Base-by-base conservation (phyloP, 2,329 filamentous ascomycete genomes). In the Apiospora aurea region DNA sequence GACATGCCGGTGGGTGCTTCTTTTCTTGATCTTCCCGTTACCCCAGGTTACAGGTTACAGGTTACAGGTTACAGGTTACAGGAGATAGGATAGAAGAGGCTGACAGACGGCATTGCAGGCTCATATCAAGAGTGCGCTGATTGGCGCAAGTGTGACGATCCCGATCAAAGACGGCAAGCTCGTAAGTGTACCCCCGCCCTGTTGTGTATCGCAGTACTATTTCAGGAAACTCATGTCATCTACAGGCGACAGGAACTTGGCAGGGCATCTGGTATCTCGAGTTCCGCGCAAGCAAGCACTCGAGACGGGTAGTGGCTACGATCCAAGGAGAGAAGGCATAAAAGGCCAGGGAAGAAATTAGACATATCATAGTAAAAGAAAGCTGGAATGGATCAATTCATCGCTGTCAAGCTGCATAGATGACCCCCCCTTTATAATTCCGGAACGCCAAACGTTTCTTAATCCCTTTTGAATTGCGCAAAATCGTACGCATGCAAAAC, bases 241-340 rank as follows among this genome's bases (percentile, higher is more conserved):
- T 74, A 64, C 70, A 89, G 87, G 87, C 87, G 29, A 89, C 88
- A 16, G 91, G 91, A 29, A 92, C 90, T 4, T 96, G 93, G 94
- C 94, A 96, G 78, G 90, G 96, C 0, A 96, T 98, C 73, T 98
- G 94, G 93, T 97, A 97, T 82, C 84, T 98, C 75, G 96, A 98
- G 83, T 98, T 98, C 81, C 88, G 96, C 71, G 88, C 87, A 13
- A 85, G 85, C 76, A 94, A 90, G 82, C 95, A 98, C 82, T 87
- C 90, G 75, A 89, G 96, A 78, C 93, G 91, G 80, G 89, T 98
- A 16, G 92, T 99, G 74, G 96, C 96, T 70, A 98, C 96, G 1
- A 97, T 98, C 74, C 95, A 98, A 82, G 96, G 96, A 61, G 93
- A 98, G 85, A 91, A 91, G 81, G 84, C 84, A 70, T 85, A 75